These are phyloP conservation scores for Aspergillus sp. DNA, from an alignment of 2,329 filamentous ascomycete genomes.

Conservation along the genomic window DNA sequence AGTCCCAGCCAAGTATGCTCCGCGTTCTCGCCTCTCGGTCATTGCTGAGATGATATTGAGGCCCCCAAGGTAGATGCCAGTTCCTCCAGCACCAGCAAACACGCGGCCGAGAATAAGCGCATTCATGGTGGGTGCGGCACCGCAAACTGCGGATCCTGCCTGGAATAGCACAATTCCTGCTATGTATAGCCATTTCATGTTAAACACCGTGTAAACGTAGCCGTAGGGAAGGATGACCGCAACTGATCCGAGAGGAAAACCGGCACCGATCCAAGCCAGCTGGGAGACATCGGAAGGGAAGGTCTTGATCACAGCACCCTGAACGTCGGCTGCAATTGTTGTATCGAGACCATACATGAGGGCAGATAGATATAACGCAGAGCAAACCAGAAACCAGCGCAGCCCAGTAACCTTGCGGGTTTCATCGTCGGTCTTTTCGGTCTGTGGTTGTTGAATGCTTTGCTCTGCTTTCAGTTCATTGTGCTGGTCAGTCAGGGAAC, in stretches of 20 bases:
- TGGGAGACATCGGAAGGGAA: slow-evolving; percentile 38
- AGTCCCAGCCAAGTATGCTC: neutral
- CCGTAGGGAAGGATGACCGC: slow-evolving; percentile 36
- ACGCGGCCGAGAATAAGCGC: neutral
- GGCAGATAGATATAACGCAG: slow-evolving; percentile 38
- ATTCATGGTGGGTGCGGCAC: neutral
- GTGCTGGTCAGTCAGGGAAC: no score
- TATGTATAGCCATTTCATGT: neutral
- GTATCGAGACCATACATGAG: slow-evolving; percentile 42
- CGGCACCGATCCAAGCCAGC: slow-evolving; percentile 45
- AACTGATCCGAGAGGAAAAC: slow-evolving; percentile 45
- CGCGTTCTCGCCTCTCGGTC: neutral
- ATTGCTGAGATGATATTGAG: neutral
- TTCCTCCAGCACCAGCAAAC: neutral
- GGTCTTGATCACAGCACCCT: slow-evolving; percentile 41
- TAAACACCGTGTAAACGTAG: slow-evolving; percentile 27
- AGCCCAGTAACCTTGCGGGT: slow-evolving; percentile 5
- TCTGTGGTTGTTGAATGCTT: no score
- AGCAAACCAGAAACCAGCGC: slow-evolving; percentile 21
- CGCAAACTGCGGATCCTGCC: neutral
- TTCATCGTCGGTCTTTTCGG: neutral
- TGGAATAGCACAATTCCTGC: neutral
- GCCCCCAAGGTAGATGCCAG: neutral
- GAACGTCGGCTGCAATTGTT: slow-evolving; percentile 52
- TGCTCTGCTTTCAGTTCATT: no score